Evolutionary conservation across 2,329 filamentous ascomycete species (phyloP), one percentile per base, ranked within the genome.

Genomic region (Aspergillus felis): DNA sequence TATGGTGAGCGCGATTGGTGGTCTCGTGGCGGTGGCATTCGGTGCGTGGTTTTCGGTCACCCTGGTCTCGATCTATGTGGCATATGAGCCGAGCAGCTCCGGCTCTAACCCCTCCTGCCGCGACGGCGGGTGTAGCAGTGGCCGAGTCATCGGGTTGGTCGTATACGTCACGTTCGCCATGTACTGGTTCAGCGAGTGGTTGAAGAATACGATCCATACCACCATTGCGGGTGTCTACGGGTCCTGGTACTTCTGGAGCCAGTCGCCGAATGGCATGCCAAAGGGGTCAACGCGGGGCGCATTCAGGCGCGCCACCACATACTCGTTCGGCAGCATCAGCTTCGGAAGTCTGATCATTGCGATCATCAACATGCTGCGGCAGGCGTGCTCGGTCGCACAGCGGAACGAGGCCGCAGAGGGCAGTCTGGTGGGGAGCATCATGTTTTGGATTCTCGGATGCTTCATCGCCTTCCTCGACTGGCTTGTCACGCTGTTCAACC

Each of bases 121-220:
- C 38, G 74, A 76, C 14, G 85, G 85, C 3, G 81, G 83, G 5
- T 97, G 92, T 66, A 87, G 89, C 59, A 81, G 79, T 5, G 90
- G 80, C 53, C 93, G 87, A 63, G 90, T 97, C 48, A 92, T 92
- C 59, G 92, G 92, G 0, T 77, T 97, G 29, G 79, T 96, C 4
- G 90, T 88, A 20, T 97, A 95, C 71, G 84, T 92, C 64, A 96
- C 92, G 0, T 97, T 97, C 68, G 88, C 92, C 54, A 90, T 87
- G 76, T 97, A 95, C 77, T 97, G 93, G 93, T 87, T 96, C 62
- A 88, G 90, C 1, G 93, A 97, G 72, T 93, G 89, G 83, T 78
- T 97, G 66, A 97, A 97, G 79, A 96, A 96, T 75, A 92, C 90
- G 0, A 90, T 96, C 50, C 92, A 97, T 71, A 89, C 88, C 1